Base-by-base conservation (phyloP, 2,329 filamentous ascomycete species). In the Ascochyta viciae-villosae region DNA sequence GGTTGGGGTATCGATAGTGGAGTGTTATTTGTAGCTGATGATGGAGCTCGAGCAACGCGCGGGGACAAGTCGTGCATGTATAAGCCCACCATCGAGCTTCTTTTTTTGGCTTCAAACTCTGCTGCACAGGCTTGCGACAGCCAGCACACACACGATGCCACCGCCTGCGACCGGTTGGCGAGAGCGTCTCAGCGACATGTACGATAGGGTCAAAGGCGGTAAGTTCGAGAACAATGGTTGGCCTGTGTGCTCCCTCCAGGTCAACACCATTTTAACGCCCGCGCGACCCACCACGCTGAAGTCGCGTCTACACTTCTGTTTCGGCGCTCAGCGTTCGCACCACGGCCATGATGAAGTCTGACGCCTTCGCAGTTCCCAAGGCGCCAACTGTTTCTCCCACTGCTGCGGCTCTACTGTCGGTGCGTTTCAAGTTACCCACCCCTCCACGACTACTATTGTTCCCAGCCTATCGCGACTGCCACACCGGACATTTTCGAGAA, bases 321-420 rank as follows among this genome's bases (percentile, higher is more conserved):
- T 54, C 63, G 50, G 62, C 42, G 47, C 42, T 51, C 53, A 49
- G 33, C 47, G 29, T 37, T 51, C 48, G 31, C 53, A 33, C 38
- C 16, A 56, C 46, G 47, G 47, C 38, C 40, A 48, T 23, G 33
- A 64, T 62, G 63, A 64, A 61, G 54, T 68, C 68, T 74, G 67
- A 74, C 65, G 43, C 70, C 58, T 65, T 58, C 58, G 50, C 72
- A 76, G 74, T 65, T 52, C 66, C 67, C 50, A 73, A 73, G 62
- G 66, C 73, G 64, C 74, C 75, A 31, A 68, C 65, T 54, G 68
- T 77, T 49, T 66, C 73, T 57, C 60, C 73, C 60, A 68, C 31
- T 42, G 64, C 70, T 57, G 74, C 74, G 54, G 75, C 72, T 50
- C 63, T 71, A 27, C 61, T 77, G 55, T 76, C 75, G 62, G 75